phyloP scores from a whole-genome alignment of 371 early-diverging fungal species.

The Ecytonucleospora hepatopenaei region DNA sequence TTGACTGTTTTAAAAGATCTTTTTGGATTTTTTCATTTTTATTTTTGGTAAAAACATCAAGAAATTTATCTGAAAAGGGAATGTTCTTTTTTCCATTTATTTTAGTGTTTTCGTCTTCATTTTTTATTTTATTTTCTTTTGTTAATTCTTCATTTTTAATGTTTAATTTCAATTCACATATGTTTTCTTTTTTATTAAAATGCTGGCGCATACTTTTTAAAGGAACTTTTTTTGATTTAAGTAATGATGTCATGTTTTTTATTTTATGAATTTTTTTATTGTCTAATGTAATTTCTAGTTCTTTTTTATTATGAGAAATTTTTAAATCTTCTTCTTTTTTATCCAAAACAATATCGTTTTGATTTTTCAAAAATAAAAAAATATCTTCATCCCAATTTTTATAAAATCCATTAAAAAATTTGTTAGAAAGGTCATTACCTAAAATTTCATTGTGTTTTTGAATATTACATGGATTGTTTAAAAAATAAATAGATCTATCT shows the following conservation, averaged over 20 bases:
- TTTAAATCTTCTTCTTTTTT: too few species aligned
- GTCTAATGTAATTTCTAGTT: too few species aligned
- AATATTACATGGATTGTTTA: background rate
- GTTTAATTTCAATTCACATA: too few species aligned
- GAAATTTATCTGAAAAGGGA: background rate
- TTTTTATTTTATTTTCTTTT: background rate
- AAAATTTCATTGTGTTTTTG: background rate
- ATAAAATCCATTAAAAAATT: background rate
- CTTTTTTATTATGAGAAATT: too few species aligned
- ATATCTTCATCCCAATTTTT: slow-evolving; percentile 4
- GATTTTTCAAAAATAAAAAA: too few species aligned
- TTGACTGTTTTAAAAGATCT: too few species aligned
- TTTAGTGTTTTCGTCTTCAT: background rate
- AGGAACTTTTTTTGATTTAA: too few species aligned
- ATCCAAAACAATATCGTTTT: background rate
- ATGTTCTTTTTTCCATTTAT: background rate
- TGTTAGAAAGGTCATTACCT: background rate
- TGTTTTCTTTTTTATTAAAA: too few species aligned
- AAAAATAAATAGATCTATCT: background rate
- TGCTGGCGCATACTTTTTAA: too few species aligned
- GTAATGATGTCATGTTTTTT: too few species aligned
- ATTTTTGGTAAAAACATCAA: background rate
- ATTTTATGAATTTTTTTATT: too few species aligned
- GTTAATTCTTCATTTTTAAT: too few species aligned
- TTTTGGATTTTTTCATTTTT: background rate